These are phyloP conservation scores for Drosera capensis DNA, from an alignment of 148 eudicot genomes.

Conservation along the genomic window DNA sequence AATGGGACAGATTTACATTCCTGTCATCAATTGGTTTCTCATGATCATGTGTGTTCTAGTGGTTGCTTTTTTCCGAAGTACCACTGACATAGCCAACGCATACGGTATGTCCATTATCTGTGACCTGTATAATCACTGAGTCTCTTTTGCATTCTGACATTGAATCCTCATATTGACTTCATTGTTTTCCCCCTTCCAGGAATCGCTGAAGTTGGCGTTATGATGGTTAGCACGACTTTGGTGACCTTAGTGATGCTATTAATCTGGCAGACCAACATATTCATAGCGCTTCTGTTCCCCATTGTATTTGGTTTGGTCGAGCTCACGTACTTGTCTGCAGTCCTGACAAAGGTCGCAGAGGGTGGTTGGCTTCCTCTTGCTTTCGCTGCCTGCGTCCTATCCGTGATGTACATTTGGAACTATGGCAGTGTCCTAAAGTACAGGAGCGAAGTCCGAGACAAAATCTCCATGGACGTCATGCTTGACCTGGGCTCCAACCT, in stretches of 20 bases:
- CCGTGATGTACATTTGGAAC: slow-evolving; percentile 91
- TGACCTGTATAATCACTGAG: too few species aligned
- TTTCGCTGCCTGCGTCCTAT: slow-evolving; percentile 59
- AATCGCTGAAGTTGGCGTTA: slow-evolving; percentile 96
- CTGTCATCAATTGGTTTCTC: slow-evolving; percentile 83
- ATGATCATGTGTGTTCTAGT: slow-evolving; percentile 92
- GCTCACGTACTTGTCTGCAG: slow-evolving; percentile 66
- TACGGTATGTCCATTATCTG: too few species aligned
- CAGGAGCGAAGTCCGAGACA: slow-evolving; percentile 62
- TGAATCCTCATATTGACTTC: too few species aligned
- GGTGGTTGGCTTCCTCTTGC: slow-evolving; percentile 97
- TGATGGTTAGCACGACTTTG: slow-evolving; percentile 77
- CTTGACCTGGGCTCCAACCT: slow-evolving; percentile 66
- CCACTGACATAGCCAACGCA: slow-evolving; percentile 83
- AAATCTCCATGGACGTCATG: slow-evolving; percentile 70
- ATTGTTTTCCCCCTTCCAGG: slow-evolving; percentile 31
- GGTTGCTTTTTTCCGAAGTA: slow-evolving; percentile 63
- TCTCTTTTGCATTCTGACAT: not conserved
- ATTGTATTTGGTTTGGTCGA: slow-evolving; percentile 69
- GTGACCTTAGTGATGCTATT: slow-evolving; percentile 93
- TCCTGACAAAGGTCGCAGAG: slow-evolving; percentile 61
- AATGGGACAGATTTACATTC: slow-evolving; percentile 96
- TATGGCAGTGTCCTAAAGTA: slow-evolving; percentile 88
- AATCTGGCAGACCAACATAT: slow-evolving; percentile 82
- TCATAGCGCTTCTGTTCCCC: slow-evolving; percentile 59